phyloP scores from a whole-genome alignment of 495 filamentous ascomycete genomes.

The Penicillium waksmanii region DNA sequence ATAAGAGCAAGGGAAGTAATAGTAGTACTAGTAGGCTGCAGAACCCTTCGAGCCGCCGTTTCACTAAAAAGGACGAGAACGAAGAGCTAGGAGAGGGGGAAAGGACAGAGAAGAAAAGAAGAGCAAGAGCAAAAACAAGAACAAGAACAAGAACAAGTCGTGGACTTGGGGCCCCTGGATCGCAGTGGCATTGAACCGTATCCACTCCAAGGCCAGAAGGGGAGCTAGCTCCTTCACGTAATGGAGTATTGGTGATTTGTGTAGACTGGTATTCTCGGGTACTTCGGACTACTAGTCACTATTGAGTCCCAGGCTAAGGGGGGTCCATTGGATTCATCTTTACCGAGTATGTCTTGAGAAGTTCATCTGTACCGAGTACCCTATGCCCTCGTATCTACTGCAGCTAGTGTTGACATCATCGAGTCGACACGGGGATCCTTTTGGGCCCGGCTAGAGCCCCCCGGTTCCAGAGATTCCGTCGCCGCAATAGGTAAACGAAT shows the following conservation, averaged over 20 bases:
- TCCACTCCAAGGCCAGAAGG: constrained; percentile 30
- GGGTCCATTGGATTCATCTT: no score
- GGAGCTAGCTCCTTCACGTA: constrained; percentile 30
- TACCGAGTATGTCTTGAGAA: no score
- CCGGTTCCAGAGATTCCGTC: constrained; percentile 7
- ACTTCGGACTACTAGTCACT: constrained; percentile 1
- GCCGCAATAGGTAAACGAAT: constrained; percentile 11
- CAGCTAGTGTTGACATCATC: constrained; percentile 17
- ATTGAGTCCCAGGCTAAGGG: neutral
- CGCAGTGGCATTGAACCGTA: constrained; percentile 30
- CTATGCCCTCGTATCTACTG: no score
- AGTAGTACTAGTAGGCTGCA: neutral
- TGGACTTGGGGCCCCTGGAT: constrained; percentile 25
- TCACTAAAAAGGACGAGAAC: neutral
- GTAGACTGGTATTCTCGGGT: neutral
- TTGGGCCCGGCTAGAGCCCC: neutral
- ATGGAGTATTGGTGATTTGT: constrained; percentile 11
- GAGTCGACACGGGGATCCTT: constrained; percentile 8
- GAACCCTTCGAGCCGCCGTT: neutral
- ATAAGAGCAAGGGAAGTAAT: neutral
- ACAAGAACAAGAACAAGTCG: no score
- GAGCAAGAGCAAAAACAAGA: constrained; percentile 11
- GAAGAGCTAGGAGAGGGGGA: constrained; percentile 9
- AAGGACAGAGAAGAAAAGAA: constrained; percentile 13
- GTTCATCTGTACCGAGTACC: no score